Evolutionary conservation across 176 grass and related monocot species (phyloP), one percentile per base, ranked within the genome.

Genomic region (Carex scoparia): DNA sequence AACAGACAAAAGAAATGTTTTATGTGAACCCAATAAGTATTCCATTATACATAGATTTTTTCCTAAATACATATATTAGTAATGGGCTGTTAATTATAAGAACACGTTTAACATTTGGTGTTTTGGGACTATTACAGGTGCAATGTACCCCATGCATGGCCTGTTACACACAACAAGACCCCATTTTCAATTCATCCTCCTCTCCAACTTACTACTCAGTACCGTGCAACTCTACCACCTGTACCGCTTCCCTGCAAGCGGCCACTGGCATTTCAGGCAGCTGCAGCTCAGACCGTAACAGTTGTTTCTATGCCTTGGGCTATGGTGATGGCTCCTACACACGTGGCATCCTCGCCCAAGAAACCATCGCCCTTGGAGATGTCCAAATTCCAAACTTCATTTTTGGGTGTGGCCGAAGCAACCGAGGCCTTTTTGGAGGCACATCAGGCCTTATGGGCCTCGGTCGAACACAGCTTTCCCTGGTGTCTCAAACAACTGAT

Each of bases 291-390:
- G 55, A 61, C 61, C 49, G 3, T 32, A 59, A 73, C 0, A 91
- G 1, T 35, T 98, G 95, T 86, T 90, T 89, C 84, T 98, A 98
- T 89, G 60, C 85, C 55, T 81, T 93, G 6, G 86, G 76, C 35
- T 98, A 98, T 80, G 95, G 95, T 19, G 95, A 98, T 80, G 95
- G 95, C 15, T 98, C 95, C 7, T 95, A 85, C 91, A 90, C 89
- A 60, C 91, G 92, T 73, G 95, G 95, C 31, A 85, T 98, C 59
- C 85, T 98, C 3, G 91, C 86, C 58, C 92, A 81, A 23, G 95
- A 98, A 81, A 98, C 66, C 65, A 51, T 93, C n/a, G 68, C 61
- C 58, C 88, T 98, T 62, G 93, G 91, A 55, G 85, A 85, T 57
- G 60, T 84, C 14, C 85, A 54, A 18, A 60, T 98, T n/a, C 85